These are phyloP conservation scores for Colletotrichum horii DNA, from an alignment of 2,329 filamentous ascomycete species.

Conservation along the genomic window DNA sequence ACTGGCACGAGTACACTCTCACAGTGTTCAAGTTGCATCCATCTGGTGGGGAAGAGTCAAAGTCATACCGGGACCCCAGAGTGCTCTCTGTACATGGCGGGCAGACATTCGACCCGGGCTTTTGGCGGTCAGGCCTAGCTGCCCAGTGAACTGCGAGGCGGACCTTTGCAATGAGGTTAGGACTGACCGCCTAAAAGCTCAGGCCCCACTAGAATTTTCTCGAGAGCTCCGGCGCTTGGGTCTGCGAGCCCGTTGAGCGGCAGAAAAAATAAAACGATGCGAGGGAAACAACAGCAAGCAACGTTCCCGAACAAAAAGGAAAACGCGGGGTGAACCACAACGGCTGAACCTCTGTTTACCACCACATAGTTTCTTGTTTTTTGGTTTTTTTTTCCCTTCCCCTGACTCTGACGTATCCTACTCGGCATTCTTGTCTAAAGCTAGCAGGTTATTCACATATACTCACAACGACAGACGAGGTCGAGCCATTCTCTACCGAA, in stretches of 20 bases:
- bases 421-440: background rate
- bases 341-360: background rate
- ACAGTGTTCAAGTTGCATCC: background rate
- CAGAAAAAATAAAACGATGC: background rate
- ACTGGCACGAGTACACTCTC: background rate
- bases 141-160: background rate
- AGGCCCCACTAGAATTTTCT: constrained; percentile 5
- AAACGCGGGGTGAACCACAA: background rate
- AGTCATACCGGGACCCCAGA: background rate
- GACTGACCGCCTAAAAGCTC: background rate
- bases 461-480: background rate
- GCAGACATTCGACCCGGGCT: background rate
- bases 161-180: background rate
- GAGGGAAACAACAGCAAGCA: background rate
- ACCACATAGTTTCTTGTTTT: background rate
- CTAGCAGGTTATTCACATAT: background rate
- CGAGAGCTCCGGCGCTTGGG: background rate
- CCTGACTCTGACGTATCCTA: background rate
- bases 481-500: background rate
- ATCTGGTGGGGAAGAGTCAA: background rate
- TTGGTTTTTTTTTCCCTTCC: background rate
- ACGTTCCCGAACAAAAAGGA: background rate
- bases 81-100: background rate
- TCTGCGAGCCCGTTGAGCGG: background rate
- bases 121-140: background rate